Evolutionary conservation across 1,284 basidiomycete genomes (phyloP).

Genomic region (Irpex rosettiformis): DNA sequence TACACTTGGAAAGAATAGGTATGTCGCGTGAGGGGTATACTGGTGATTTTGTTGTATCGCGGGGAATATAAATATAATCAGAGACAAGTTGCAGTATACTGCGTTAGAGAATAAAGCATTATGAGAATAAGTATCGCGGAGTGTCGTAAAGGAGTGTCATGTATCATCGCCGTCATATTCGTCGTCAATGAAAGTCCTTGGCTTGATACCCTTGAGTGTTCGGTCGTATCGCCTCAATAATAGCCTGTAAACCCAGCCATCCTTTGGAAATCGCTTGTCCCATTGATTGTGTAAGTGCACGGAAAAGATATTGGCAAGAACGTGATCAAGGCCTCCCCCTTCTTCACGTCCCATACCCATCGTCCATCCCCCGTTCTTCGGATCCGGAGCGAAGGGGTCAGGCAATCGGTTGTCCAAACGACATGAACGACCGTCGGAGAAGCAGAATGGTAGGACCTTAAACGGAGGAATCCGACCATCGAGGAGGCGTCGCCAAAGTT

Average conservation of each 20-base stretch:
- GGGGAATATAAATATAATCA: too few species aligned
- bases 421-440: conserved; percentile 86
- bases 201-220: conserved; percentile 26
- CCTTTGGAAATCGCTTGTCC: conserved; percentile 74
- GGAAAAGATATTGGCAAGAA: conserved; percentile 73
- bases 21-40: too few species aligned
- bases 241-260: conserved; percentile 79
- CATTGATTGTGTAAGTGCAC: conserved; percentile 94
- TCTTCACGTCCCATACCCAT: conserved; percentile 53
- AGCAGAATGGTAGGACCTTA: conserved; percentile 89
- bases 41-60: too few species aligned
- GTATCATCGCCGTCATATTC: background rate
- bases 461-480: conserved; percentile 75
- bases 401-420: conserved; percentile 88
- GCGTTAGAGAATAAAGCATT: too few species aligned
- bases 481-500: conserved; percentile 81
- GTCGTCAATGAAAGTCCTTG: conserved; percentile 6
- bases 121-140: background rate
- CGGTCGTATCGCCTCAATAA: conserved; percentile 63
- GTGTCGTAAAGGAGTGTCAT: conserved; percentile 5
- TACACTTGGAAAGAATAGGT: too few species aligned
- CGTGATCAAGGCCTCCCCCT: conserved; percentile 63
- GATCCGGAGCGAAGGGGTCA: conserved; percentile 78
- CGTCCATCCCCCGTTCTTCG: conserved; percentile 51
- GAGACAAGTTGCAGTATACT: too few species aligned